Evolutionary conservation across 2,329 filamentous ascomycete species (phyloP), one percentile per base, ranked within the genome.

Genomic region (Penicillium sp.): DNA sequence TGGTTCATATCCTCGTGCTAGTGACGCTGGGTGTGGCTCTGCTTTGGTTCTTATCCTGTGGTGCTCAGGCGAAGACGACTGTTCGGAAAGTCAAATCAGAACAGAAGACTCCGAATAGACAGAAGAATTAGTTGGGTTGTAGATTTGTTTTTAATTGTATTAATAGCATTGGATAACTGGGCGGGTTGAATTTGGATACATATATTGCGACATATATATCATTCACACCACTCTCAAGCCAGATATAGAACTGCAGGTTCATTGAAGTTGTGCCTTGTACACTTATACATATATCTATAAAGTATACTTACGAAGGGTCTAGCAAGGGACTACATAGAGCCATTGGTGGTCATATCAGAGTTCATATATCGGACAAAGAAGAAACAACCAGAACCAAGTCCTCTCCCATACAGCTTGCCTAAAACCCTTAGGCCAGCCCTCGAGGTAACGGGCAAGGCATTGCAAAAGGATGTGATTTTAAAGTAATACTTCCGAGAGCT

Each of bases 1-100:
- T 84, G 5, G 85, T 94, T 6, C 92, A 97, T 77, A 80, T 92
- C 43, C 58, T 91, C 33, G 87, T 91, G 68, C 61, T 91, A 2
- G 64, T 84, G 25, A 73, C 73, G 11, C 46, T 76, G 30, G 50
- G 78, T 8, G 67, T 74, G 36, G 52, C 73, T 25, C 57, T 68
- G 17, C 57, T 65, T 56, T 62, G 59, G 52, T 56, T 49, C 53
- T 50, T 59, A 5, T 22, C 37, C 50, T 50, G n/a, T 16, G 16
- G 28, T 44, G 42, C 30, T 17, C 26, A 17, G 22, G 28, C 25
- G 8, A 43, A 50, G 38, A 40, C 35, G 5, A 2, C 33, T 33
- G 0, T 19, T 31, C 26, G 14, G 5, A 53, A 47, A n/a, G 26
- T 28, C 25, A 37, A 38, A 16, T 6, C 38, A 30, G 37, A 35